A percentile compares a stretch with the other conserved stretches of the same genome.
Conservation (phyloP, 2,329 filamentous ascomycete species). For the Atkinsonella hypoxylon region DNA sequence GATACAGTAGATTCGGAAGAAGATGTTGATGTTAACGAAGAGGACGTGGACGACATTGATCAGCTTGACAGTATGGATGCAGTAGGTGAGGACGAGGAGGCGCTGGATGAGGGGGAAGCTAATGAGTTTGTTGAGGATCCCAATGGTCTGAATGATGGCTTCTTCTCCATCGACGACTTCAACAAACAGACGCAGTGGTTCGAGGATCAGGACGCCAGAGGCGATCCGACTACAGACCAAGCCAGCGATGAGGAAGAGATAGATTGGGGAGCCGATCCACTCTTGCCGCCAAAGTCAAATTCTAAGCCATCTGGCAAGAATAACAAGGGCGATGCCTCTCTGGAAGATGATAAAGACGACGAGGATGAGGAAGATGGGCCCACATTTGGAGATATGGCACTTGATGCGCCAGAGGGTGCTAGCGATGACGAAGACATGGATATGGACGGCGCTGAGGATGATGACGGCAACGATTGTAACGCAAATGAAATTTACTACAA, state of each 20-base stretch:
- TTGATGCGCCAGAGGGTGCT: constrained; percentile 60
- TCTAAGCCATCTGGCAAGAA: constrained; percentile 22
- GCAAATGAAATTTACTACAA: constrained; percentile 84
- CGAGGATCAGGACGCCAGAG: constrained; percentile 71
- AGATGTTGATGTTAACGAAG: constrained; percentile 17
- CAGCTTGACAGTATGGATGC: constrained; percentile 21
- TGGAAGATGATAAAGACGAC: constrained; percentile 32
- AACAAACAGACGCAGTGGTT: constrained; percentile 87
- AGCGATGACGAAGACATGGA: constrained; percentile 51
- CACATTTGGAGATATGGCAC: constrained; percentile 69
- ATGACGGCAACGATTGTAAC: constrained; percentile 51
- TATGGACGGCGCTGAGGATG: constrained; percentile 32
- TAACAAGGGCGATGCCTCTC: constrained; percentile 16
- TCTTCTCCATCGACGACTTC: constrained; percentile 96
- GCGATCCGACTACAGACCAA: constrained; percentile 60
- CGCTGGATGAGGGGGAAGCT: constrained; percentile 24
- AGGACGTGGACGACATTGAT: constrained; percentile 22
- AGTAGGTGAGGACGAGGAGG: constrained; percentile 23
- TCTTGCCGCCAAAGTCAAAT: constrained; percentile 27
- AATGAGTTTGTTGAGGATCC: constrained; percentile 45
- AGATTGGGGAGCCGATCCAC: constrained; percentile 75
- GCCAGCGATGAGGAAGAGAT: constrained; percentile 77
- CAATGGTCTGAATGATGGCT: constrained; percentile 86
- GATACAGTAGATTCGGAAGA: constrained; percentile 13
- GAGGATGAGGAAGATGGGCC: constrained; percentile 67